phyloP scores from a whole-genome alignment of 805 yeast genomes.

The Millerozyma acaciae region DNA sequence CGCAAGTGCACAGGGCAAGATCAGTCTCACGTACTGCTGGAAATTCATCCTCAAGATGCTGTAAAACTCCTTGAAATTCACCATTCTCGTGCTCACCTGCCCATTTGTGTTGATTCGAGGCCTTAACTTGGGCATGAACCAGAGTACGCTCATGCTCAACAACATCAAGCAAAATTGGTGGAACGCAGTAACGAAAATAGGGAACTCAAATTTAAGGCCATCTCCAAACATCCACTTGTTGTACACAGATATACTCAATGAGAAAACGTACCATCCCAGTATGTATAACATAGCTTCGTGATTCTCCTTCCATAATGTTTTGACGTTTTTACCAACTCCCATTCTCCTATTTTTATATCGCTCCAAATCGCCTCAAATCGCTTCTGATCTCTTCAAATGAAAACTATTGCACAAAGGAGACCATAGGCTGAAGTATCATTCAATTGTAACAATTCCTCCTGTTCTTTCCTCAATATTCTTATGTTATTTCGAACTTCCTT shows the following conservation, averaged over 20 bases:
- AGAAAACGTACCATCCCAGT: slow-evolving; percentile 67
- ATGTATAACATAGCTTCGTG: slow-evolving; percentile 28
- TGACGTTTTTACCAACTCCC: no score
- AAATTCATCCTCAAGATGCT: slow-evolving; percentile 18
- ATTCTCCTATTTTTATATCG: no score
- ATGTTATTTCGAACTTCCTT: no score
- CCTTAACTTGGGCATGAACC: slow-evolving; percentile 45
- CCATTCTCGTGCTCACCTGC: neutral
- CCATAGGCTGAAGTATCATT: no score
- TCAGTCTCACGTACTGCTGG: slow-evolving; percentile 42
- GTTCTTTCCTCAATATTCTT: no score
- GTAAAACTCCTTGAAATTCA: slow-evolving; percentile 12
- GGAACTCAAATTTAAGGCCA: slow-evolving; percentile 75
- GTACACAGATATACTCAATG: slow-evolving; percentile 69
- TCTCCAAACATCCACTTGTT: slow-evolving; percentile 97
- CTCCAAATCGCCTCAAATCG: no score
- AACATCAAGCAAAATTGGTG: slow-evolving; percentile 73
- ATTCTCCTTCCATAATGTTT: no score
- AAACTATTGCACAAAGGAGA: no score
- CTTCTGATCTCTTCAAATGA: no score
- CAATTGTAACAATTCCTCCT: no score
- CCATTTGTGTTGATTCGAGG: slow-evolving; percentile 22
- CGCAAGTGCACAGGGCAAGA: slow-evolving; percentile 82
- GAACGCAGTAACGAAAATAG: slow-evolving; percentile 76
- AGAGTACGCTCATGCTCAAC: slow-evolving; percentile 46